Evolutionary conservation across 768 basidiomycete genomes (phyloP), one percentile per base, ranked within the genome.

Genomic region (Leccinum rimulosum): DNA sequence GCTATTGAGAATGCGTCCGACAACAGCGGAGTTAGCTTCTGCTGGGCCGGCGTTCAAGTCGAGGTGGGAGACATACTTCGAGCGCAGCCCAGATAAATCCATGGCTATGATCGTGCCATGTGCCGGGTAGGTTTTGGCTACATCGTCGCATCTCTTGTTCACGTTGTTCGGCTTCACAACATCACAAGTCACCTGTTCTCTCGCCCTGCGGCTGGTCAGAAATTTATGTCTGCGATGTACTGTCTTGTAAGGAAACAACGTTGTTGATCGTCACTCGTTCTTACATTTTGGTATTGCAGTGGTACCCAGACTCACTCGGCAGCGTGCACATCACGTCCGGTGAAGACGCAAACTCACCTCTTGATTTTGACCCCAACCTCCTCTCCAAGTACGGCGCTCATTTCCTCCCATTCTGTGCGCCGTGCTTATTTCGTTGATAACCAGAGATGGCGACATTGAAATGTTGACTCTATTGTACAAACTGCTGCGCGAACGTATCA

Each of bases 401-500:
- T 3, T 9, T 33, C 1, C 17, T 9, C 12, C 19, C 2, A 11
- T n/a, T 9, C 47, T 30, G 5, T 48, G 11, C 0, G 3, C 40
- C 19, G 6, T 48, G 8, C 43, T 6, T 2, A 60, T 33, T 14
- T 12, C 19, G 4, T 12, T 19, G 1, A 4, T 22, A 1, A 1
- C 22, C 30, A 70, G 70, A 33, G 35, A 54, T 1, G 19, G 75
- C 9, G 83, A 84, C 64, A 22, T 87, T 6, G 76, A 67, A 1
- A 70, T 78, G 25, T 61, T 86, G 50, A 73, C 73, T 55, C 82
- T 82, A 76, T 74, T 66, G 0, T 88, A 86, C 68, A 88, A 88
- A 62, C 78, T 77, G 54, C 55, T 66, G 3, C 77, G 85, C 2
- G 86, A 88, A 70, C 61, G 83, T 9, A 72, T 75, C 4, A 79